Conservation (phyloP, 1,139 yeast genomes). For the Nakaseomyces nivariensis region DNA sequence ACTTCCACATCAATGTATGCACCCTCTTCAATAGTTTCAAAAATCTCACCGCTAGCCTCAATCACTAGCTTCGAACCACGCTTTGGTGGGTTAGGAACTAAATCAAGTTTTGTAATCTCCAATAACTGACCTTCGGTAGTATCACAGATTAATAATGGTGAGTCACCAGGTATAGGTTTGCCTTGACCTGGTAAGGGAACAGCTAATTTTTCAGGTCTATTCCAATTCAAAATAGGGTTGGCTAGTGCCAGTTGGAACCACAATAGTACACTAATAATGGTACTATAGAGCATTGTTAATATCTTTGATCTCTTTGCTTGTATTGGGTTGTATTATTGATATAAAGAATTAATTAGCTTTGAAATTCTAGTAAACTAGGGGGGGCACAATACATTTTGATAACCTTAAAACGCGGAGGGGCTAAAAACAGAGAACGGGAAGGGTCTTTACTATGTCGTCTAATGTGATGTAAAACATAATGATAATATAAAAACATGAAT, state of each 20-base stretch:
- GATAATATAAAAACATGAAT: too few relatives aligned
- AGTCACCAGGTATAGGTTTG: slow-evolving; percentile 80
- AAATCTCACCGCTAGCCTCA: slow-evolving; percentile 56
- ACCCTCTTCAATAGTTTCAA: slow-evolving; percentile 57
- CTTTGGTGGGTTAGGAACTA: slow-evolving; percentile 80
- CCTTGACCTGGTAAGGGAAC: slow-evolving; percentile 25
- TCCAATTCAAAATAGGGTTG: neutral
- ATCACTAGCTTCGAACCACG: slow-evolving; percentile 75
- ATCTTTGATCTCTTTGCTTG: too few relatives aligned
- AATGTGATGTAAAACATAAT: too few relatives aligned
- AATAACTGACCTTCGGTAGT: slow-evolving; percentile 51
- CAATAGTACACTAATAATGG: neutral
- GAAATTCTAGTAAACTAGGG: too few relatives aligned
- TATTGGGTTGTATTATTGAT: too few relatives aligned
- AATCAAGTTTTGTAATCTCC: slow-evolving; percentile 45
- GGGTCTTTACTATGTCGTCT: too few relatives aligned
- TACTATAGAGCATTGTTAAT: neutral
- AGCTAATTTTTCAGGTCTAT: slow-evolving; percentile 3
- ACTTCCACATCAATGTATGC: slow-evolving; percentile 93
- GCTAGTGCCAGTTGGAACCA: neutral
- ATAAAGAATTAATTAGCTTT: too few relatives aligned
- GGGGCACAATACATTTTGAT: too few relatives aligned
- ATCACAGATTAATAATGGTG: slow-evolving; percentile 77
- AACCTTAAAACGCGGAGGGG: too few relatives aligned
- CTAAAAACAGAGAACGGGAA: too few relatives aligned